Base-by-base conservation (phyloP, 805 yeast genomes). In the Ogataea polymorpha region DNA sequence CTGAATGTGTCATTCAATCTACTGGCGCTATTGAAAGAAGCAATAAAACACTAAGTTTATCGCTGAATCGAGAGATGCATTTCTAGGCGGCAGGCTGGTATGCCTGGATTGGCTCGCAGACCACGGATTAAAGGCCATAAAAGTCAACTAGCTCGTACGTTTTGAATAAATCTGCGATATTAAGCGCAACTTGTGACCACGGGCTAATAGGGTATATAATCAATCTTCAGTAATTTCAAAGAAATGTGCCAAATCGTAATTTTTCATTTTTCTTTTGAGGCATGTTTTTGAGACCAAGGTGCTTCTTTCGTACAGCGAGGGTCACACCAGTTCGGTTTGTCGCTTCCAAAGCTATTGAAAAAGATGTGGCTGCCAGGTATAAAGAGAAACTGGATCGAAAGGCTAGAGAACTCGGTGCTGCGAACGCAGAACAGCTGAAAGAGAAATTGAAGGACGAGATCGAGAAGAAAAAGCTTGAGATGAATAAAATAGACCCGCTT, bases 401-500 rank as follows among this genome's bases (percentile, higher is more conserved):
- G 46, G 75, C 74, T 9, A 51, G 54, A 33, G 56, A 60, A 42
- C 46, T 67, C 15, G 82, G 82, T 9, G 72, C 66, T 1, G 50
- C 62, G 1, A 59, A 68, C 25, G 63, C 86, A 4, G 77, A 78
- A 6, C 85, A 85, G 42, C 66, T 89, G 46, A 75, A 80, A 48
- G 77, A 67, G 29, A 77, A 74, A 47, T 62, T 82, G 48, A 80
- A 82, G 53, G 83, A 78, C 29, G 73, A 77, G 16, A 77, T 88
- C 33, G 78, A 72, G 26, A 55, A 62, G 25, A 74, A 70, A 35
- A 82, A 79, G 56, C 70, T 68, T 44, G 77, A 79, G 43, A 66
- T 84, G 54, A 72, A 70, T 56, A 75, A 70, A 41, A 63, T 84
- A 11, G 95, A 87, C 56, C 93, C 93, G 0, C 64, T 85, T 50